Evolutionary conservation across 768 basidiomycete genomes (phyloP), one percentile per base, ranked within the genome.

Genomic region (Suillus luteus): DNA sequence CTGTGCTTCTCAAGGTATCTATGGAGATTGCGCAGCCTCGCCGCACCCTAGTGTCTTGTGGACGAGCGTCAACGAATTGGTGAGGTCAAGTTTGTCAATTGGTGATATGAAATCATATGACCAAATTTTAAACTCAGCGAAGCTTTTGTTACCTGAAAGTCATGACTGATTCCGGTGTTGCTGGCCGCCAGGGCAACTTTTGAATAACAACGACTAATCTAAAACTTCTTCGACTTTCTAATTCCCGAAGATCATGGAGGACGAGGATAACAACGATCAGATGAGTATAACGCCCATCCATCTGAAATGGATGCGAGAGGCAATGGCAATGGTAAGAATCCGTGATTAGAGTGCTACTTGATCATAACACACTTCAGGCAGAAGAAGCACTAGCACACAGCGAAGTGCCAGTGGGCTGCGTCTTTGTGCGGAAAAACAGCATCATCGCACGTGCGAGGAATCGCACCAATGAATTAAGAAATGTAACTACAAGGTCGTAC

Each of bases 321-420:
- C 95, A 2, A 85, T 96, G 81, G 73, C 73, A 5, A 95, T 96
- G 94, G 95, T 89, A 67, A 70, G 79, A 64, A 65, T 31, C 40
- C 37, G 52, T 31, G 10, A 31, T 12, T 33, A 24, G 10, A 40
- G 61, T 27, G 40, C 60, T 61, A 33, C 7, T 61, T 61, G 22
- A 59, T 46, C 27, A 41, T 66, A 62, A 71, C 49, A 70, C 60
- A 27, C n/a, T 22, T 33, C 60, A 68, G 92, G 92, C 92, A 57
- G 86, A 91, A 69, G 93, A 98, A 75, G 97, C 97, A 5, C 78
- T 98, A 33, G 80, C 82, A 37, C 87, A 89, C 1, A 82, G 85
- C 27, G 97, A 99, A 77, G 97, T 99, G 5, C 97, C 97, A 1
- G 96, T 99, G 1, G 97, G 97, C 24, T 98, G 97, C 69, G 86